These are phyloP conservation scores for Scutellaria minor DNA, from an alignment of 257 asterid species.

Conservation along the genomic window DNA sequence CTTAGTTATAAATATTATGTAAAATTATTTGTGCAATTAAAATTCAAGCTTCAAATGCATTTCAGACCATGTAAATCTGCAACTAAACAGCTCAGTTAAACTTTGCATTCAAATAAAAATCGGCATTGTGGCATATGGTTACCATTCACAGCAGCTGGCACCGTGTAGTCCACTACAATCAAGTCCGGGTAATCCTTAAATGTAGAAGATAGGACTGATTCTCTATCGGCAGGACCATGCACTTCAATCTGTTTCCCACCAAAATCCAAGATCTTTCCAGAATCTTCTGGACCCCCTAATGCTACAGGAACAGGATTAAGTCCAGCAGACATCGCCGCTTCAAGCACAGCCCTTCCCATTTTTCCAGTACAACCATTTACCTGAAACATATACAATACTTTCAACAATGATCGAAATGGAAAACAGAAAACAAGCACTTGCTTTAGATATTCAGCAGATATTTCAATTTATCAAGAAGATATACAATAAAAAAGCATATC, in stretches of 20 bases:
- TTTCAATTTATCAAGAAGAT: not conserved
- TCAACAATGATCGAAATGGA: constrained; percentile 8
- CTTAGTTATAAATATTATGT: not conserved
- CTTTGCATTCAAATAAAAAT: constrained; percentile 3
- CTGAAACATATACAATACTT: constrained; percentile 42
- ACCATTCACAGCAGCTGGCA: constrained; percentile 90
- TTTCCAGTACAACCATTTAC: constrained; percentile 92
- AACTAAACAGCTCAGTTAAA: not conserved
- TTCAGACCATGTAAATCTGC: not conserved
- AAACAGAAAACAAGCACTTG: not conserved
- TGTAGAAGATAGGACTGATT: constrained; percentile 51
- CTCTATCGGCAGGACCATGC: constrained; percentile 69
- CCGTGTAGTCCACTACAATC: constrained; percentile 86
- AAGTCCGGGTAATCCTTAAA: constrained; percentile 65
- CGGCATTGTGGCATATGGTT: not conserved
- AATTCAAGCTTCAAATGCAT: constrained; percentile 10
- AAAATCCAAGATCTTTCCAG: constrained; percentile 67
- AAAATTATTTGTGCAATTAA: not conserved
- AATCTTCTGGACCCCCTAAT: constrained; percentile 75
- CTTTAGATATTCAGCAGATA: not conserved
- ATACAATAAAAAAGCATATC: constrained; percentile 12
- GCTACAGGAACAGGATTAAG: constrained; percentile 75
- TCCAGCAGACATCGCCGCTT: constrained; percentile 90
- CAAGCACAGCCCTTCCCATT: constrained; percentile 95
- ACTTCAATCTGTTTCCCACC: constrained; percentile 73